Evolutionary conservation across 2,329 filamentous ascomycete species (phyloP), one percentile per base, ranked within the genome.

Genomic region (Diaporthe sp.): DNA sequence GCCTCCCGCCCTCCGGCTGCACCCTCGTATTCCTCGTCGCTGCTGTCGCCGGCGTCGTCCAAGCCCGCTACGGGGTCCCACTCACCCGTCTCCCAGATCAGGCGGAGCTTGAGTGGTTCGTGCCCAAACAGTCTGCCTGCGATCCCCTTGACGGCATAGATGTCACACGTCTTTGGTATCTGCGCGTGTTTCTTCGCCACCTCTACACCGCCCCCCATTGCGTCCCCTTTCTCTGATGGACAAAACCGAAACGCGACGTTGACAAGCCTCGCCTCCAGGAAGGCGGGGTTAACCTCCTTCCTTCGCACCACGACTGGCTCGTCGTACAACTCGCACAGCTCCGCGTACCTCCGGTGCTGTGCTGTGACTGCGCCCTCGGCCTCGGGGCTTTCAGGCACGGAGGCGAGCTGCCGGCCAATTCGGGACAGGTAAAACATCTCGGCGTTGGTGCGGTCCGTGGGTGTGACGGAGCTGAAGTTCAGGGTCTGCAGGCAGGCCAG

Each of bases 341-440:
- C 92, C 0, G 81, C 79, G 81, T 94, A 98, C 6, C 95, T 89
- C 10, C 91, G 92, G 82, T 98, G 95, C 4, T 85, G 83, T 0
- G 81, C 83, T 4, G 94, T 81, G 0, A 97, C 88, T 1, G 85
- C 84, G 0, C 82, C 83, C 77, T 92, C 85, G 4, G 70, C 75
- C 58, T 87, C 88, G 2, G 86, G 83, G 3, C 82, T 82, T 72
- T 90, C 87, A 0, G 90, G 85, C 0, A 91, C 88, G 4, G 87
- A 85, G 1, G 91, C 88, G 51, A 98, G 86, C 80, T 97, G 94
- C 76, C 92, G 92, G 15, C 90, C 94, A 73, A 98, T 97, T 71
- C 94, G 90, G 0, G 93, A 94, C 15, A 98, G 90, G 82, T 99
- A 99, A 82, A 97, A 99, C 79, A 96, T 92, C 79, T 98, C 97